Conservation (phyloP, 2,329 filamentous ascomycete genomes). For the Talaromyces atroroseus region DNA sequence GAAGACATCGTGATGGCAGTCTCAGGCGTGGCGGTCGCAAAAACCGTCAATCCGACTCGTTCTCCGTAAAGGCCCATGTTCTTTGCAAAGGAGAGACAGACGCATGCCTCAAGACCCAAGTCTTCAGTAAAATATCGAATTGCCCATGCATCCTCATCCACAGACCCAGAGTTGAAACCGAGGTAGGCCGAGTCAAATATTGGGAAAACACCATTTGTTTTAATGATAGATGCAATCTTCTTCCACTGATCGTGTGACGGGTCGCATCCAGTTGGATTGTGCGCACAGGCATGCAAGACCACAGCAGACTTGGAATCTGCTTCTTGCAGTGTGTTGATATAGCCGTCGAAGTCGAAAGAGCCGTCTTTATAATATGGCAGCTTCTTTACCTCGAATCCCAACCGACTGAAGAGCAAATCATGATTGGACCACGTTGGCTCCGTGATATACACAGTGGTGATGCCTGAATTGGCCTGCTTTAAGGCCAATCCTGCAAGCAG, state of each 20-base stretch:
- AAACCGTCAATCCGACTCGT: slow-evolving; percentile 17
- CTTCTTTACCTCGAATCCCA: slow-evolving; percentile 61
- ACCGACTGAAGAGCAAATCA: slow-evolving; percentile 90
- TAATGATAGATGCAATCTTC: slow-evolving; percentile 70
- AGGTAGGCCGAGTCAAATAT: slow-evolving; percentile 47
- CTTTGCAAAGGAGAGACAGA: slow-evolving; percentile 57
- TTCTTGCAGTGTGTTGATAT: slow-evolving; percentile 42
- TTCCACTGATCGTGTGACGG: slow-evolving; percentile 88
- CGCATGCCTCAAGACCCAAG: slow-evolving; percentile 64
- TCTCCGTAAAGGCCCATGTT: slow-evolving; percentile 35
- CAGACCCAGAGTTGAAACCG: slow-evolving; percentile 18
- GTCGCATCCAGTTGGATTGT: slow-evolving; percentile 95
- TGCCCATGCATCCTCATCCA: slow-evolving; percentile 53
- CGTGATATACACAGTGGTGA: slow-evolving; percentile 70
- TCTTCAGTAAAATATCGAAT: slow-evolving; percentile 77
- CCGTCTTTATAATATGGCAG: slow-evolving; percentile 21
- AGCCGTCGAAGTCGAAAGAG: background rate
- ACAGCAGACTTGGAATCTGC: slow-evolving; percentile 76
- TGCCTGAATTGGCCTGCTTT: slow-evolving; percentile 84
- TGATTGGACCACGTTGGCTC: slow-evolving; percentile 97
- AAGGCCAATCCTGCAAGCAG: slow-evolving; percentile 47
- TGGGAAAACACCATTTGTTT: slow-evolving; percentile 74
- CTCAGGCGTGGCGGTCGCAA: slow-evolving; percentile 13
- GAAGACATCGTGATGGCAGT: slow-evolving; percentile 16
- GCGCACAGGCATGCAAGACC: slow-evolving; percentile 86